Base-by-base conservation (phyloP, 805 yeast species). In the Zygoascus bituminiphila region DNA sequence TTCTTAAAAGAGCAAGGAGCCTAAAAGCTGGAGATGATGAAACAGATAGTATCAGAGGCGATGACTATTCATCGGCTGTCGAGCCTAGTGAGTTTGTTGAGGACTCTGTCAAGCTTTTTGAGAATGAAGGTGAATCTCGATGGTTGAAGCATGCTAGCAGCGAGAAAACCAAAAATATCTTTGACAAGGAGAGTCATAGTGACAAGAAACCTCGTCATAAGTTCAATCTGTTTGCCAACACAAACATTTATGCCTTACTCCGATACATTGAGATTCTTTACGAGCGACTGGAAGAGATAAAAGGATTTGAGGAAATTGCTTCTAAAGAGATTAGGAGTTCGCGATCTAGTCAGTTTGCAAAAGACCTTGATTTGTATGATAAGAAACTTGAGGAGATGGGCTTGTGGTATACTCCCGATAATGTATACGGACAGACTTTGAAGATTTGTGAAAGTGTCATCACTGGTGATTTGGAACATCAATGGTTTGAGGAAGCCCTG, bases 401-500 rank as follows among this genome's bases (percentile, higher is more conserved):
- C 1, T 75, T 88, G 46, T 77, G 77, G 53, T 82, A 89, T 57
- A 6, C 35, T 20, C 60, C 67, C 15, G 60, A 61, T 21, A 56
- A 66, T 47, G 63, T 66, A 44, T 93, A 93, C 64, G 69, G 73
- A 31, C 96, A 91, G 65, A 76, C 88, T n/a, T 70, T 93, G 50
- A 72, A 70, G 2, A 72, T 93, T 48, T 78, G 94, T 50, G 87
- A 79, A 55, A 77, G 79, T 54, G 71, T 88, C 45, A 83, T 93
- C 54, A 93, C 87, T 55, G 95, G 95, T 24, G 93, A 88, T 33
- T 68, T 93, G 44, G 99, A 93, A 61, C 95, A 87, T 54, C 93
- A 84, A 65, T 82, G 88, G 84, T 94, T 85, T 64, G 99, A 93
- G 69, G 98, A 93, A 66, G 78, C 95, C 15, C 68, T 93, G 51